Conservation (phyloP, 2,329 filamentous ascomycete species). For the Monosporascus sp. region DNA sequence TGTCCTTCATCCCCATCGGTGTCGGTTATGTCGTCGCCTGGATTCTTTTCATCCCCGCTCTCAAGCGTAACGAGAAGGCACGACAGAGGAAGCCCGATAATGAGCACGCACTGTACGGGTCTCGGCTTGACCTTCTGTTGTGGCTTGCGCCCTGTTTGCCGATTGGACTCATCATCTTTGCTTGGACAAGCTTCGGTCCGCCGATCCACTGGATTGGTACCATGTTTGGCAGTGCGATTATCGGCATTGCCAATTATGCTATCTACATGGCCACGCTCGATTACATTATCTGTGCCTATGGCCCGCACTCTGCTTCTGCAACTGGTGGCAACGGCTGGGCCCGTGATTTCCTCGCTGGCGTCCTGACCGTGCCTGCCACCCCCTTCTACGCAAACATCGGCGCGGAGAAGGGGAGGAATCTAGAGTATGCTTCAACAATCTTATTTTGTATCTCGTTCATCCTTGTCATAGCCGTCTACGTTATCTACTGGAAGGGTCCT, state of each 20-base stretch:
- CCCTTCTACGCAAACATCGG: slow-evolving; percentile 46
- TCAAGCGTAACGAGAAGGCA: slow-evolving; percentile 35
- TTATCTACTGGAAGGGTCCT: slow-evolving; percentile 54
- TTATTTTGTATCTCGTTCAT: slow-evolving; percentile 46
- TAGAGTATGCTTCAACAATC: slow-evolving; percentile 50
- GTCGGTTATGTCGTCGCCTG: slow-evolving; percentile 56
- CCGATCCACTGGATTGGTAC: slow-evolving; percentile 58
- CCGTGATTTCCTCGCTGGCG: slow-evolving; percentile 60
- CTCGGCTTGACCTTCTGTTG: slow-evolving; percentile 53
- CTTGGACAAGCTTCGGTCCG: slow-evolving; percentile 50
- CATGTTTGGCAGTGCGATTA: slow-evolving; percentile 54
- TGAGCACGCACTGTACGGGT: slow-evolving; percentile 58
- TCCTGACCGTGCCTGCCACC: slow-evolving; percentile 57
- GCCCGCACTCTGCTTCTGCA: slow-evolving; percentile 60
- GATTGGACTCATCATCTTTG: slow-evolving; percentile 60
- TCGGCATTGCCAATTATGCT: slow-evolving; percentile 59
- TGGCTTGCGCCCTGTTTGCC: slow-evolving; percentile 54
- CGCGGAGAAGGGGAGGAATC: slow-evolving; percentile 38
- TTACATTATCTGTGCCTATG: slow-evolving; percentile 64
- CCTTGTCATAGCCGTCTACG: slow-evolving; percentile 48
- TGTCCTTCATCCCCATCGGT: slow-evolving; percentile 41
- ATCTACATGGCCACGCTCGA: slow-evolving; percentile 66
- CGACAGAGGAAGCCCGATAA: slow-evolving; percentile 40
- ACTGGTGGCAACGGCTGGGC: slow-evolving; percentile 64
- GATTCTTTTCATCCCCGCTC: slow-evolving; percentile 50